Conservation (phyloP, 768 basidiomycete species). For the Boletus pseudopeckii region DNA sequence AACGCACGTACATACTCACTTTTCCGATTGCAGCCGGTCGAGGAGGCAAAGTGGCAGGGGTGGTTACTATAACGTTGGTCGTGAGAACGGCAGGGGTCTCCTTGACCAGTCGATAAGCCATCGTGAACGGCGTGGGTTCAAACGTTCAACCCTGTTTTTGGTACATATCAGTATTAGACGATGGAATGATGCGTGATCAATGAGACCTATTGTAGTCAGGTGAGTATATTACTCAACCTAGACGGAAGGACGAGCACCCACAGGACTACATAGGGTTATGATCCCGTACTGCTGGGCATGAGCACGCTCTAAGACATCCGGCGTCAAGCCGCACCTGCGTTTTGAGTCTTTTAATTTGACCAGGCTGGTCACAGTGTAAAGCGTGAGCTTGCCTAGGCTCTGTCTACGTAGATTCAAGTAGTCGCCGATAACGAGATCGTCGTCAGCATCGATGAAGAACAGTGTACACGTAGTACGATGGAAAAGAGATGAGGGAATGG, state of each 20-base stretch:
- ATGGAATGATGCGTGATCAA: no score
- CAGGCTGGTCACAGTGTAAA: background rate
- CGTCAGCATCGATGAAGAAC: background rate
- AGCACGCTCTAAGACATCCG: no score
- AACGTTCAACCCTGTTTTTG: no score
- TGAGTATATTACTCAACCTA: background rate
- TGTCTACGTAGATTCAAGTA: background rate
- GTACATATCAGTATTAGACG: no score
- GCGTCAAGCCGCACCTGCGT: no score
- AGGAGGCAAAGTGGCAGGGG: no score
- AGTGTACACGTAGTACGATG: background rate
- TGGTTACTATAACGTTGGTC: background rate
- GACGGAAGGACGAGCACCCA: background rate
- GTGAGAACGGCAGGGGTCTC: background rate
- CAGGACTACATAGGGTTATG: no score
- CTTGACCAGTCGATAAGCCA: background rate
- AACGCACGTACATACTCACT: no score
- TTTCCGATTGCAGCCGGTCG: background rate
- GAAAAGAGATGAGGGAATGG: background rate
- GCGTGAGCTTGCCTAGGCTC: no score
- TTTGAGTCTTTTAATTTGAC: no score
- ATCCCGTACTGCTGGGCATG: background rate
- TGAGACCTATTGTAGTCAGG: background rate
- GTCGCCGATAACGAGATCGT: background rate
- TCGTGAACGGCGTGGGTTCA: no score